A percentile compares a stretch with the other conserved stretches of the same genome.
phyloP scores from a whole-genome alignment of 352 stramenopile species.

The Globisporangium ultimum region DNA sequence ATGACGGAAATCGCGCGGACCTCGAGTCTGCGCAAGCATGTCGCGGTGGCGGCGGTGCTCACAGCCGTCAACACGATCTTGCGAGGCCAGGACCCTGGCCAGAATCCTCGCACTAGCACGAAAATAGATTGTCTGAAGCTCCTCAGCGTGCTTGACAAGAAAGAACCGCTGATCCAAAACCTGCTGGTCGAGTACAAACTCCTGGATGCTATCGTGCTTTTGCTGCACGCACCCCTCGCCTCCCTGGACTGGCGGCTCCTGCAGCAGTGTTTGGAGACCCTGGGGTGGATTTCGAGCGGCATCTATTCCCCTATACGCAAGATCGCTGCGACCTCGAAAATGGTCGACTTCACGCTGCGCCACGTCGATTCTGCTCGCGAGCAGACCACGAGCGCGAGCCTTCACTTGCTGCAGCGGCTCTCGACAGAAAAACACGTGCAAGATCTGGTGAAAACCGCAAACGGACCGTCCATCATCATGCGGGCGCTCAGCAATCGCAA shows the following conservation, averaged over 20 bases:
- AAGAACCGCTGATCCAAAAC: conserved; percentile 41
- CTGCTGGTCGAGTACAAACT: conserved; percentile 52
- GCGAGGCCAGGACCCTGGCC: conserved; percentile 24
- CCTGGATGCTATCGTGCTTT: conserved; percentile 37
- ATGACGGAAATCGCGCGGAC: conserved; percentile 36
- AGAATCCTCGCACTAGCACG: conserved; percentile 11
- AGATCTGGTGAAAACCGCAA: conserved; percentile 28
- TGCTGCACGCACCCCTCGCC: conserved; percentile 46
- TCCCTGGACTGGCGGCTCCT: conserved; percentile 34
- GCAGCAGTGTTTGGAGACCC: conserved; percentile 38
- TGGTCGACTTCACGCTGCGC: conserved; percentile 43
- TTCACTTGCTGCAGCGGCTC: conserved; percentile 57
- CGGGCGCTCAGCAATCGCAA: conserved; percentile 29
- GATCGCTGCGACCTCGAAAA: conserved; percentile 40
- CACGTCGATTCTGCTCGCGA: conserved; percentile 35
- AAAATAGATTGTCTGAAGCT: conserved; percentile 43
- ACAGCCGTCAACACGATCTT: conserved; percentile 35
- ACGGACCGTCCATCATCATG: conserved; percentile 42
- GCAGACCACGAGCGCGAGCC: conserved; percentile 31
- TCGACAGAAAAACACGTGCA: conserved; percentile 35
- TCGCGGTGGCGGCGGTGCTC: conserved; percentile 44
- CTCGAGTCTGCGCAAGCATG: conserved; percentile 18
- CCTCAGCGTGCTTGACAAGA: conserved; percentile 36
- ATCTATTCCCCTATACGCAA: conserved; percentile 27
- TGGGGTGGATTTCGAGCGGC: conserved; percentile 52